Conservation (phyloP, 805 yeast genomes). For the Debaryomyces tyrocola region DNA sequence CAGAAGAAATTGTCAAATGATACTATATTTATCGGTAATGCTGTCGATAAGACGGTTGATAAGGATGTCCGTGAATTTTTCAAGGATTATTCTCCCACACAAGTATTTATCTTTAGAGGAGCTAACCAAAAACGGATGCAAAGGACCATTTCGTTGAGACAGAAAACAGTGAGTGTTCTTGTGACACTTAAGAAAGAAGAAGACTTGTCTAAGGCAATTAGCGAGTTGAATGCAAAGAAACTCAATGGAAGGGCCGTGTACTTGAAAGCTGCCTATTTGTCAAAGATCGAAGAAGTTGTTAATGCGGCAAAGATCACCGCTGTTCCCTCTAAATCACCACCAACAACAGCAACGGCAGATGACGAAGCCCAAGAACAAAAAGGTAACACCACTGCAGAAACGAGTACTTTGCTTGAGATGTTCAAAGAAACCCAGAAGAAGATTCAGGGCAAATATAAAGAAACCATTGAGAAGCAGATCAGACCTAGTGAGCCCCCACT, state of each 20-base stretch:
- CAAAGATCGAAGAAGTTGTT: slow-evolving; percentile 46
- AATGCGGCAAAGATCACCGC: slow-evolving; percentile 25
- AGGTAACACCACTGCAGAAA: background rate
- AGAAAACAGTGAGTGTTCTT: slow-evolving; percentile 50
- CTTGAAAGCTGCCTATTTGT: slow-evolving; percentile 40
- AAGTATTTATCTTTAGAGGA: slow-evolving; percentile 46
- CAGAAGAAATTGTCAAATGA: slow-evolving; percentile 31
- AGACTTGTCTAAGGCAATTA: slow-evolving; percentile 45
- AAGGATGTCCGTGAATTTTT: slow-evolving; percentile 46
- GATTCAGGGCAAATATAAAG: background rate
- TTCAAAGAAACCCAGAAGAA: background rate
- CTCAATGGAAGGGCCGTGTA: slow-evolving; percentile 34
- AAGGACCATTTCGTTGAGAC: slow-evolving; percentile 22
- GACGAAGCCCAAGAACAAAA: background rate
- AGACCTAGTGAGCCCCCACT: background rate
- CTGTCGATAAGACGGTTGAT: slow-evolving; percentile 42
- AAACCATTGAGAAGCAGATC: background rate
- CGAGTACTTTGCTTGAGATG: background rate
- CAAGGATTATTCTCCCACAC: slow-evolving; percentile 44
- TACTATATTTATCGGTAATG: slow-evolving; percentile 45
- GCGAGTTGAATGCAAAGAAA: slow-evolving; percentile 33
- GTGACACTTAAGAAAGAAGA: slow-evolving; percentile 45
- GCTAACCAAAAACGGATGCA: slow-evolving; percentile 22
- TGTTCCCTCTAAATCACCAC: background rate
- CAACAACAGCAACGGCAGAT: too few species aligned